Conservation (phyloP, 331 rosid genomes). For the Rhamnella rubrinervis region DNA sequence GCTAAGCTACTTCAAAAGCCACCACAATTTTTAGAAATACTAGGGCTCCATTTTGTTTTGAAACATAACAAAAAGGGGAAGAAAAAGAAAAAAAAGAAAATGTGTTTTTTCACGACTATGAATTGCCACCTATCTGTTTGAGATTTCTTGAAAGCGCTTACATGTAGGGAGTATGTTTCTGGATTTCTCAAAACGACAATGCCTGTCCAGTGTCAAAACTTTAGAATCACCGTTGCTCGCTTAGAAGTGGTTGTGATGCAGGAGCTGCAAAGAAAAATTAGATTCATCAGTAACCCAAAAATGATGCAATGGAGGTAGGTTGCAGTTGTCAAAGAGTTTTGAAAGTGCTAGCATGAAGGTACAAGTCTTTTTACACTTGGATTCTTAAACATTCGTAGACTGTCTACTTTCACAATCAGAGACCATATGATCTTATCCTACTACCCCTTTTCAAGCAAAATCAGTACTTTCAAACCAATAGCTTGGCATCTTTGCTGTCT, state of each 20-base stretch:
- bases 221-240: conserved; percentile 44
- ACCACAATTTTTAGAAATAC: conserved; percentile 4
- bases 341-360: no score
- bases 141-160: conserved; percentile 4
- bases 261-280: conserved; percentile 37
- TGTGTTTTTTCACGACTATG: background rate
- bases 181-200: conserved; percentile 10
- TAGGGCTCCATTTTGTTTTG: conserved; percentile 1
- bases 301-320: background rate
- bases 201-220: conserved; percentile 29
- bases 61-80: background rate
- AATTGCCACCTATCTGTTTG: conserved; percentile 17
- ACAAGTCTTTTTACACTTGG: no score
- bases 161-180: background rate
- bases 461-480: background rate
- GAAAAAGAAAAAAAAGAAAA: background rate
- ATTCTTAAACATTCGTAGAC: background rate
- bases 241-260: conserved; percentile 55
- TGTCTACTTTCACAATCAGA: background rate
- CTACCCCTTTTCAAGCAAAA: background rate
- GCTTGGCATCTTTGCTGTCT: background rate
- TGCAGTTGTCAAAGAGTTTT: no score
- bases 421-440: background rate
- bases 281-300: conserved; percentile 12
- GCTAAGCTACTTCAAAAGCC: conserved; percentile 26